Evolutionary conservation across 179 eudicot species (phyloP).

Genomic region (Actinidia polygama): DNA sequence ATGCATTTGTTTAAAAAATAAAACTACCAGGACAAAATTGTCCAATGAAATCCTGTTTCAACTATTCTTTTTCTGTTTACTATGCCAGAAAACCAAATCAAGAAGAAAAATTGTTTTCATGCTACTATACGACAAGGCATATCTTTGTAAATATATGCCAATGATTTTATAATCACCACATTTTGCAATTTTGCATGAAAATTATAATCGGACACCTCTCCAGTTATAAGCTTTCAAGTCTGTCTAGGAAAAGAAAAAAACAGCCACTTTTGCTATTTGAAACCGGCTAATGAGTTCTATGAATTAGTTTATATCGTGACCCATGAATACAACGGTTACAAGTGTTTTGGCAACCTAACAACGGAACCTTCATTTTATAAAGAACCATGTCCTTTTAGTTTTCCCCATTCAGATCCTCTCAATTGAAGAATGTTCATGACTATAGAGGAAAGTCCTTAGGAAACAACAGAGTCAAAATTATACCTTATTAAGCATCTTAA

Average conservation of each 20-base stretch:
- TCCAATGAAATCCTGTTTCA: neutral
- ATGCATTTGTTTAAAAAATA: neutral
- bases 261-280: neutral
- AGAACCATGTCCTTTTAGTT: neutral
- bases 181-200: neutral
- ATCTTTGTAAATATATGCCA: neutral
- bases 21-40: neutral
- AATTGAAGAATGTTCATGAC: neutral
- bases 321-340: neutral
- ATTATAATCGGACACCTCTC: neutral
- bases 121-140: neutral
- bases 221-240: neutral
- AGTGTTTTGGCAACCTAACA: neutral
- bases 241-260: neutral
- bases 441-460: neutral
- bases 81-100: neutral
- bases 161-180: neutral
- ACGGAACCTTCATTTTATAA: neutral
- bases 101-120: neutral
- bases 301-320: neutral
- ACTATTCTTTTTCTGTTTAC: neutral
- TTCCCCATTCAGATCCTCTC: neutral
- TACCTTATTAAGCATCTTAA: neutral
- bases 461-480: neutral
- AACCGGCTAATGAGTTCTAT: neutral